A percentile compares a stretch with the other conserved stretches of the same genome.
Conservation (phyloP, 2,329 filamentous ascomycete genomes). For the Pseudogymnoascus sp. region DNA sequence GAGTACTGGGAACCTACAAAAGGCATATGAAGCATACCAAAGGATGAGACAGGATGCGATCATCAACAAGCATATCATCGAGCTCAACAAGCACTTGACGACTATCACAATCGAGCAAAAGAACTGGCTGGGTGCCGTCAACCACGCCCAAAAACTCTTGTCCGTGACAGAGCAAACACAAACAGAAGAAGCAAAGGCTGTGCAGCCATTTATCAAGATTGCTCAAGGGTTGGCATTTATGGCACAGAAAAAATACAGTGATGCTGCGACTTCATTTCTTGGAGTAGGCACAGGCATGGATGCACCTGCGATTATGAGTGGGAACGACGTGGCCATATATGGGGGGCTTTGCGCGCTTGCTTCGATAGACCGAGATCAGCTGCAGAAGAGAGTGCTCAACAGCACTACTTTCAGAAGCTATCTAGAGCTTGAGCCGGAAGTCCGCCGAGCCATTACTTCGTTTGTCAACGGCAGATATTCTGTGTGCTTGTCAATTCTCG, state of each 20-base stretch:
- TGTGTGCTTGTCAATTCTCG: constrained; percentile 71
- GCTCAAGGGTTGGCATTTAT: constrained; percentile 55
- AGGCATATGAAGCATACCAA: constrained; percentile 67
- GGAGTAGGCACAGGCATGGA: constrained; percentile 12
- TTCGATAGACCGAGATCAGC: constrained; percentile 70
- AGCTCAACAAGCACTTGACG: constrained; percentile 72
- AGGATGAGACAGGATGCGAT: constrained; percentile 89
- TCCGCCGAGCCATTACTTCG: constrained; percentile 79
- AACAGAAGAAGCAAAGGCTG: constrained; percentile 32
- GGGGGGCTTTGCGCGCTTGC: constrained; percentile 85
- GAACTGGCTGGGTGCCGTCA: constrained; percentile 64
- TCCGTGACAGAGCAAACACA: constrained; percentile 28
- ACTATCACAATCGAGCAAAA: constrained; percentile 65
- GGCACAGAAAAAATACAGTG: constrained; percentile 44
- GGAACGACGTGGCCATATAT: constrained; percentile 87
- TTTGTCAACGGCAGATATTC: constrained; percentile 90
- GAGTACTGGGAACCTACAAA: constrained; percentile 61
- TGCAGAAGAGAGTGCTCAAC: constrained; percentile 70
- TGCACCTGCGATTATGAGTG: constrained; percentile 59
- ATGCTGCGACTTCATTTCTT: constrained; percentile 63
- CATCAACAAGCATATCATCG: constrained; percentile 71
- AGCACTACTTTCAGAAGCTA: constrained; percentile 75
- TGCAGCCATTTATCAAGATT: constrained; percentile 45
- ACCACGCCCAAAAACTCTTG: constrained; percentile 57
- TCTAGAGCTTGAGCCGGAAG: constrained; percentile 86